Conservation (phyloP, 1,284 basidiomycete genomes). For the Blastosporella zonata region DNA sequence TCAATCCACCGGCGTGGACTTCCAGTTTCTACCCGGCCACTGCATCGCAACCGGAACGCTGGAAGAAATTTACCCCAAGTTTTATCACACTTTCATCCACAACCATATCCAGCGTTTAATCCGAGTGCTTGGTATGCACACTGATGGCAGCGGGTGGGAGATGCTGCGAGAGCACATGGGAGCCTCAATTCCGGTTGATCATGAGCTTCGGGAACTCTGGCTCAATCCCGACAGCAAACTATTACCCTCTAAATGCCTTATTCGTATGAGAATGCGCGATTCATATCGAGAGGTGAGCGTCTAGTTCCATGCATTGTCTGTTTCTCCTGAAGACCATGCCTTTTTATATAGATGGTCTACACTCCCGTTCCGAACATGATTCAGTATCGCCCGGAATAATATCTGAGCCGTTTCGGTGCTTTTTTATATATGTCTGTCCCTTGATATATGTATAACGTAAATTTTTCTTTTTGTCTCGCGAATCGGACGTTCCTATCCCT, state of each 20-base stretch:
- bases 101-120: constrained; percentile 53
- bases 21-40: constrained; percentile 47
- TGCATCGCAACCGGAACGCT: constrained; percentile 42
- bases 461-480: neutral
- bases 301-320: neutral
- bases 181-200: constrained; percentile 38
- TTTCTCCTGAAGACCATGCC: constrained; percentile 8
- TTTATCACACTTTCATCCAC: constrained; percentile 54
- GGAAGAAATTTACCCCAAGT: constrained; percentile 47
- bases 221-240: constrained; percentile 35
- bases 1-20: constrained; percentile 42
- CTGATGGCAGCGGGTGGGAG: constrained; percentile 45
- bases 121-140: constrained; percentile 45
- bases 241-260: constrained; percentile 48
- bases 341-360: constrained; percentile 41
- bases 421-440: too few species aligned
- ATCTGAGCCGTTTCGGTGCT: too few species aligned
- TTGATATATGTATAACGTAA: neutral
- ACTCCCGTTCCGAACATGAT: constrained; percentile 48
- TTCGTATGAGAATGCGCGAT: constrained; percentile 51
- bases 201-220: constrained; percentile 44
- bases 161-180: constrained; percentile 42
- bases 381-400: constrained; percentile 31
- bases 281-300: constrained; percentile 47
- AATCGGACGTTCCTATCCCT: too few species aligned